Percentiles rank a stretch among this genome's conserved stretches.
Evolutionary conservation across 768 basidiomycete genomes (phyloP).

Genomic region (Pisolithus tinctorius): DNA sequence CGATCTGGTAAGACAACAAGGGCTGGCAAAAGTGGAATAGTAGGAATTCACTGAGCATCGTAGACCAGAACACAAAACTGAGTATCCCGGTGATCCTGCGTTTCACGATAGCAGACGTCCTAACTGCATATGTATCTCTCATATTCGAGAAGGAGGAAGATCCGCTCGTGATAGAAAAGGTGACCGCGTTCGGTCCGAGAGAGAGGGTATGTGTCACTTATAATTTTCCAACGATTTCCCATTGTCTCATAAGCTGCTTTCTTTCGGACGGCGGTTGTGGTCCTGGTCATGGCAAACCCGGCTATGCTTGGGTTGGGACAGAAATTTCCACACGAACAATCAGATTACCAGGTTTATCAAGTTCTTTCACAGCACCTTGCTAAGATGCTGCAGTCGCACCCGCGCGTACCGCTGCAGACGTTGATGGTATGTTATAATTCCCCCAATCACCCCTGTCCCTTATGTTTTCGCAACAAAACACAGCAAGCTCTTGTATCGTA

Average conservation of each 20-base stretch:
- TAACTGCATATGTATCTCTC: slow-evolving; percentile 57
- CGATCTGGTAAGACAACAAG: background rate
- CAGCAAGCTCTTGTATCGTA: slow-evolving; percentile 54
- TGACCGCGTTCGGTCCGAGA: slow-evolving; percentile 66
- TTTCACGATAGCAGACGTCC: slow-evolving; percentile 56
- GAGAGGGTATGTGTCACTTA: slow-evolving; percentile 43
- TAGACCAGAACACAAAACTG: slow-evolving; percentile 7
- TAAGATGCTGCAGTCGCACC: slow-evolving; percentile 49
- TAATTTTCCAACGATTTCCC: background rate
- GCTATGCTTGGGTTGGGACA: slow-evolving; percentile 16
- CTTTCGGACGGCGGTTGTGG: background rate
- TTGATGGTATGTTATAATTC: slow-evolving; percentile 37
- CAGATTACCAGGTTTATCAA: slow-evolving; percentile 58
- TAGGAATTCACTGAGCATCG: background rate
- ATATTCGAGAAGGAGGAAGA: slow-evolving; percentile 30
- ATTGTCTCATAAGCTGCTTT: background rate
- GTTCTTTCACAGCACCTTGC: slow-evolving; percentile 62
- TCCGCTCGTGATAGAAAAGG: slow-evolving; percentile 50
- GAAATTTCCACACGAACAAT: slow-evolving; percentile 66
- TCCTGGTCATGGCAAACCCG: background rate
- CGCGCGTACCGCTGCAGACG: slow-evolving; percentile 44
- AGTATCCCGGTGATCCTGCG: slow-evolving; percentile 39
- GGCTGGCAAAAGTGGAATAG: background rate
- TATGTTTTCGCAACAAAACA: background rate
- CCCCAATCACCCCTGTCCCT: slow-evolving; percentile 3